phyloP scores from a whole-genome alignment of 306 rosid genomes.

The Castanospermum australe region DNA sequence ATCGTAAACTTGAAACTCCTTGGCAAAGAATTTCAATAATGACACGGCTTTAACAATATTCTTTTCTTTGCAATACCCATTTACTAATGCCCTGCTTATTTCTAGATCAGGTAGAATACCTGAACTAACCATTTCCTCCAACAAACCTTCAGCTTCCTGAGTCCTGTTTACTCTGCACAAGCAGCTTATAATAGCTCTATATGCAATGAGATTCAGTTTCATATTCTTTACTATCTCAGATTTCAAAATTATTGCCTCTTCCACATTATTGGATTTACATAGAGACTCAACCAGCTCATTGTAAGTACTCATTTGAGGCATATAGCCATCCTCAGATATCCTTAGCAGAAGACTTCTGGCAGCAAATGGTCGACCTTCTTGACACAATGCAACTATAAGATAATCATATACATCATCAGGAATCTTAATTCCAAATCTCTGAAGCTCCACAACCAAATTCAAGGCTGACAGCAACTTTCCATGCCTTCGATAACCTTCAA shows the following conservation, averaged over 20 bases:
- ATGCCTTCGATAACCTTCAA: conserved; percentile 67
- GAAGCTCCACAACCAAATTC: conserved; percentile 76
- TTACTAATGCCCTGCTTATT: conserved; percentile 53
- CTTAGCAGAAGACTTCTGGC: conserved; percentile 72
- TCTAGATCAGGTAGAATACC: conserved; percentile 56
- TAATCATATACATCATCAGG: conserved; percentile 49
- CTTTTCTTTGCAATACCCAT: conserved; percentile 64
- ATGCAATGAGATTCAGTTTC: conserved; percentile 45
- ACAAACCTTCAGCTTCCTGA: conserved; percentile 53
- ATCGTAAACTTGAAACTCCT: conserved; percentile 60
- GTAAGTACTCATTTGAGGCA: conserved; percentile 45
- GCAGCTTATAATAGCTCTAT: conserved; percentile 53
- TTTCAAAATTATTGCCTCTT: conserved; percentile 60
- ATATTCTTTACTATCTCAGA: conserved; percentile 42
- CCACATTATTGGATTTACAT: conserved; percentile 46
- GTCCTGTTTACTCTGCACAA: conserved; percentile 52
- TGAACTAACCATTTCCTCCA: conserved; percentile 63
- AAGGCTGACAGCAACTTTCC: conserved; percentile 68
- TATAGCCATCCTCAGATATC: conserved; percentile 45
- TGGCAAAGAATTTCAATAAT: conserved; percentile 55
- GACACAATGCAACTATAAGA: conserved; percentile 63
- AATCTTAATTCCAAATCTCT: conserved; percentile 47
- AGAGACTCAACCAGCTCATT: conserved; percentile 56
- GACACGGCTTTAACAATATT: conserved; percentile 62
- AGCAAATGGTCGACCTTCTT: conserved; percentile 75